A percentile compares a stretch with the other conserved stretches of the same genome.
These are phyloP conservation scores for Eucalyptus cloeziana DNA, from an alignment of 345 rosid species.

Conservation along the genomic window DNA sequence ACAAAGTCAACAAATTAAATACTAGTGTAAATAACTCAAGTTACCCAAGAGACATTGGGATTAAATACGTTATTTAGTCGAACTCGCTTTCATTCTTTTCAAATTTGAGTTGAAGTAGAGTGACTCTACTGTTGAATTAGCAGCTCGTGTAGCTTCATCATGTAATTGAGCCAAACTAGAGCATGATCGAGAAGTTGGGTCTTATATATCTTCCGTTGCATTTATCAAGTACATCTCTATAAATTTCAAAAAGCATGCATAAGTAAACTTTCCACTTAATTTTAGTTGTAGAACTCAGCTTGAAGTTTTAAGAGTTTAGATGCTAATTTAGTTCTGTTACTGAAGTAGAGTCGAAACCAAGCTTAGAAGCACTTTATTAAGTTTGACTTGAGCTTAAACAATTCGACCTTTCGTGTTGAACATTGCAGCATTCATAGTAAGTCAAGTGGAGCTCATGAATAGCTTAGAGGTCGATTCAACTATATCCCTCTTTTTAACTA, in stretches of 20 bases:
- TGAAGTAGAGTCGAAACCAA: background rate
- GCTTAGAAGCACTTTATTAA: background rate
- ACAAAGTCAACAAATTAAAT: background rate
- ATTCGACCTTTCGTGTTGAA: background rate
- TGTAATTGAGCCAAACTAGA: background rate
- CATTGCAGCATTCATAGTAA: too few relatives aligned
- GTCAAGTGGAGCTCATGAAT: too few relatives aligned
- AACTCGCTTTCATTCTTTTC: background rate
- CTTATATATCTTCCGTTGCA: background rate
- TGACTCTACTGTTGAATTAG: background rate
- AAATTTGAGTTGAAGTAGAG: background rate
- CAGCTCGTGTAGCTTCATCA: background rate
- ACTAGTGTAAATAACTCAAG: background rate
- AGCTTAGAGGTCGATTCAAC: too few relatives aligned
- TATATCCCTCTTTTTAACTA: too few relatives aligned
- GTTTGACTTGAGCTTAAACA: too few relatives aligned
- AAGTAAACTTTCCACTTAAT: too few relatives aligned
- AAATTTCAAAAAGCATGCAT: background rate
- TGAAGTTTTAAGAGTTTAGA: background rate
- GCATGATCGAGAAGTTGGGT: background rate
- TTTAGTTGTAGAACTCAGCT: background rate
- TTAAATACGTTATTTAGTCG: background rate
- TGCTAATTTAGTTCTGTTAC: background rate
- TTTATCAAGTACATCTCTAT: background rate
- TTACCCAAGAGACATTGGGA: background rate